phyloP scores from a whole-genome alignment of 2,329 filamentous ascomycete genomes.

The Macrophomina tecta region DNA sequence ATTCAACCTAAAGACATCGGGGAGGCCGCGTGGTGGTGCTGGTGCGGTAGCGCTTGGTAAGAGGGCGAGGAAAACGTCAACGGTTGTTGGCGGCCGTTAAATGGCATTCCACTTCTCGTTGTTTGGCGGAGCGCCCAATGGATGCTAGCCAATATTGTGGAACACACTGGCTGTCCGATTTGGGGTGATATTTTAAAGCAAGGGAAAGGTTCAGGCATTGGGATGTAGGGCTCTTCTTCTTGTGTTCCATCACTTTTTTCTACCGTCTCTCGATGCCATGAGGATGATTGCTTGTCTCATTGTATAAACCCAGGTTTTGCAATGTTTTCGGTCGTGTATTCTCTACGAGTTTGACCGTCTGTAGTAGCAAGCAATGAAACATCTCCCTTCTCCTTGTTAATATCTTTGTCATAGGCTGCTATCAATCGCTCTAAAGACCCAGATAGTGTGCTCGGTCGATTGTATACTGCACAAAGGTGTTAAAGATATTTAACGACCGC shows the following conservation, averaged over 20 bases:
- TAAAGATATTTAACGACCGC: no score
- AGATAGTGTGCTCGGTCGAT: no score
- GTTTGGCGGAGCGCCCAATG: not conserved
- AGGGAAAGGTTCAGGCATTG: not conserved
- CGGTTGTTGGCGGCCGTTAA: conserved; percentile 3
- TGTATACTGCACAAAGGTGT: no score
- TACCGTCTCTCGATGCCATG: not conserved
- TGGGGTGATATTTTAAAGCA: not conserved
- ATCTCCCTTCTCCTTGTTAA: conserved; percentile 6
- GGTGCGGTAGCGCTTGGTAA: conserved; percentile 28
- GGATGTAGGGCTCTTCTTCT: not conserved
- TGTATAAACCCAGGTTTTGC: conserved; percentile 6
- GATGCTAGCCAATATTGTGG: not conserved
- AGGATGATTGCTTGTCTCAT: conserved; percentile 4
- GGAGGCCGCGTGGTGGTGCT: conserved; percentile 62
- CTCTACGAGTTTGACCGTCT: not conserved
- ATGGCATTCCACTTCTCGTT: not conserved
- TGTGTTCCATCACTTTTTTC: not conserved
- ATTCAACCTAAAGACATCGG: conserved; percentile 79
- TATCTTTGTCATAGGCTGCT: no score
- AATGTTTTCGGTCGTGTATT: not conserved
- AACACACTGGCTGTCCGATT: not conserved
- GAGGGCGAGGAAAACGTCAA: conserved; percentile 3
- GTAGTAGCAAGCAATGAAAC: conserved; percentile 3
- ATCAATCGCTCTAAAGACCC: no score